Base-by-base conservation (phyloP, 768 basidiomycete genomes). In the Leucosporidium yakuticum region DNA sequence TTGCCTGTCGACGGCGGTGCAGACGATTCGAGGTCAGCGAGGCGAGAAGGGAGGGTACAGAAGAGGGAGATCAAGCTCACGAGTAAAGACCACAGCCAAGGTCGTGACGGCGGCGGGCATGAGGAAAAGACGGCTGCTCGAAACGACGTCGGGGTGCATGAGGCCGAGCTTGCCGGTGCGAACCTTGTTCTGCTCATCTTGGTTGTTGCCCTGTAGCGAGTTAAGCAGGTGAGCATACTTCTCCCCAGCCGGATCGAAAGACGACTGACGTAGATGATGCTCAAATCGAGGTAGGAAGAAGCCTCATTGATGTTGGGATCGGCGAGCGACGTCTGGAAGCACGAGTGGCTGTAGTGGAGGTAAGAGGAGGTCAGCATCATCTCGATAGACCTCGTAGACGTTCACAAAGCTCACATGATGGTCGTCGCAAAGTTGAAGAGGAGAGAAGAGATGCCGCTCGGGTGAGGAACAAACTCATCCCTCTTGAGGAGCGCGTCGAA, bases 91-190 rank as follows among this genome's bases (percentile, higher is more conserved):
- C 54, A 91, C 82, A 11, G 88, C 80, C 54, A 91, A 81, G 0
- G 87, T 88, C 69, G 85, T 83, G 21, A 81, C 82, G 4, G 87
- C 80, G 31, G 89, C 89, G 0, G 89, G 88, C 87, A 91, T 88
- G 68, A 85, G 79, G 60, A 86, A 67, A 54, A 74, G 49, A 48
- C 69, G 58, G 32, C 50, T 25, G 50, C 58, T 56, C 0, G 71
- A 62, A 71, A 90, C 89, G 1, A 83, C 81, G 74, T 91, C 90
- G 25, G 85, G 81, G 78, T 80, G 83, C n/a, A 91, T 79, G 67
- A 77, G 81, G 4, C 90, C 90, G 0, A 84, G 81, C 4, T 88
- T 86, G 60, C 27, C 55, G 4, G 63, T 82, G 64, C 89, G 82
- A 20, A 91, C 82, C 4, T 76, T 74, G 32, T 85, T 76, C 12